These are phyloP conservation scores for Penicillium pulvis DNA, from an alignment of 495 filamentous ascomycete species.

Conservation along the genomic window DNA sequence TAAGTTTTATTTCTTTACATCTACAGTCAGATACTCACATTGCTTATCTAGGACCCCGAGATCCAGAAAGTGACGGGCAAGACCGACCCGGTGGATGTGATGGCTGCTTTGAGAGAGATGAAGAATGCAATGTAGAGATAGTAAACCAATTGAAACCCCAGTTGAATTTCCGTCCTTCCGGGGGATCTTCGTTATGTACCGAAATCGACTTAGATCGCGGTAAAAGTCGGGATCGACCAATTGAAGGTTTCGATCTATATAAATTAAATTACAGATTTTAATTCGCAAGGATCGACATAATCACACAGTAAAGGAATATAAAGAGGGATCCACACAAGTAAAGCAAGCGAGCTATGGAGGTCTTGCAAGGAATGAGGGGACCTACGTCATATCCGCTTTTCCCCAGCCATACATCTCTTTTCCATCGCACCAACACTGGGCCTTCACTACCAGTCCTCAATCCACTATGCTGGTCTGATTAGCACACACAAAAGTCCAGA, in stretches of 20 bases:
- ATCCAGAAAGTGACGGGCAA: constrained; percentile 84
- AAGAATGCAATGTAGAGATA: constrained; percentile 63
- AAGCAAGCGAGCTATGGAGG: not conserved
- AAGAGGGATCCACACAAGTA: not conserved
- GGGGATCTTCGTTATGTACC: constrained; percentile 13
- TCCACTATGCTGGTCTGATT: constrained; percentile 22
- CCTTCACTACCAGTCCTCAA: constrained; percentile 9
- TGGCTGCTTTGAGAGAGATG: constrained; percentile 85
- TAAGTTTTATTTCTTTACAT: constrained; percentile 42
- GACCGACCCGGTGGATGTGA: constrained; percentile 81
- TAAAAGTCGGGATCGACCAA: not conserved
- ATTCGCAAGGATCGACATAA: not conserved
- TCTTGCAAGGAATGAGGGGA: constrained; percentile 15
- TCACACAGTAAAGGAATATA: not conserved
- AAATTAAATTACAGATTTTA: too few relatives aligned
- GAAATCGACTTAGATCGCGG: constrained; percentile 9
- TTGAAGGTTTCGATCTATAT: not conserved
- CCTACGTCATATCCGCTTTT: constrained; percentile 37
- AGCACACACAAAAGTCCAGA: constrained; percentile 2
- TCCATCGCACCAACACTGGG: constrained; percentile 15
- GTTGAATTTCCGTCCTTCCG: not conserved
- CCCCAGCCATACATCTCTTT: constrained; percentile 4
- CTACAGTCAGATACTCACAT: constrained; percentile 1
- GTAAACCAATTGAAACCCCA: not conserved
- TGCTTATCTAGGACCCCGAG: constrained; percentile 64